Evolutionary conservation across 495 filamentous ascomycete species (phyloP), one percentile per base, ranked within the genome.

Genomic region (Penicillium verhagenii): DNA sequence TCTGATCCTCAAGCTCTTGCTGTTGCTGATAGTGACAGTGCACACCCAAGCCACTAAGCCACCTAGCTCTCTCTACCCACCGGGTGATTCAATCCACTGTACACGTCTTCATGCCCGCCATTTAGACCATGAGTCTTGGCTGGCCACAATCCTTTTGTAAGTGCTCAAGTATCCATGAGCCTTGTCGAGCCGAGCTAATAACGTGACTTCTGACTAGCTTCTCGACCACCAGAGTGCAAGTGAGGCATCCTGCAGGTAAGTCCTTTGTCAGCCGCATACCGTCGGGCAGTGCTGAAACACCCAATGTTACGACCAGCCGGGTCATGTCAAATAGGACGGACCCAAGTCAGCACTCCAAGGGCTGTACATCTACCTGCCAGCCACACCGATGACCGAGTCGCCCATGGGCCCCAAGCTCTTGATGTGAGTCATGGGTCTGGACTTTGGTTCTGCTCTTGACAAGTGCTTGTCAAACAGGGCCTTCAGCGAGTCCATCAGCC

Each of bases 251-350:
- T 47, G 18, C 16, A 47, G 25, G 25, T 31, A 24, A 33, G 45
- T 47, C 19, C 25, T 6, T 5, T 33, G 18, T 47, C 18, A 24
- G 25, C 18, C 45, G 25, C 3, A 47, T 33, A 8, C 45, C 2
- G 3, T 47, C 18, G 26, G 16, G 18, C 25, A 13, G 25, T 47
- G 25, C 45, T 33, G 45, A 33, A 47, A 47, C 11, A 29, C 4
- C 25, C 10, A 47, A 47, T 47, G n/a, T 47, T 1, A 47, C 25
- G 24, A 47, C 45, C 25, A 47, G 45, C 45, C 45, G 6, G 25
- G 13, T 31, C 7, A 2, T 4, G 1, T 47, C 18, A 47, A 21
- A 46, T 47, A 19, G n/a, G 45, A 33, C 25, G 45, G 14, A 2
- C 10, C 45, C 25, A 31, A 31, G 45, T 47, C 25, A 47, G 45